Conservation (phyloP, 2,329 filamentous ascomycete species). For the Fusarium solani-melongenae region DNA sequence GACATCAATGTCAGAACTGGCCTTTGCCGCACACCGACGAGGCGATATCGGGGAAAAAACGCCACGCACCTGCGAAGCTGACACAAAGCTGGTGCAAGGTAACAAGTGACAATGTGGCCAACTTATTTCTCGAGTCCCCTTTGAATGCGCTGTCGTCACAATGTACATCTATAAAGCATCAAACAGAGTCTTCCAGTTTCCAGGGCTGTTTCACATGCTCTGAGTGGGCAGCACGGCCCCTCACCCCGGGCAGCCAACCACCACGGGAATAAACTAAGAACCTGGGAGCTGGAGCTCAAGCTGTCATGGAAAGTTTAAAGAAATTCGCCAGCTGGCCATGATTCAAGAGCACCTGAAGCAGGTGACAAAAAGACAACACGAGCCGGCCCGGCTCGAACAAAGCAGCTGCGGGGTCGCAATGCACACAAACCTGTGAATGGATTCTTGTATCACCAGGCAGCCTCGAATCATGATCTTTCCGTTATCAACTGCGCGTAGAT, state of each 20-base stretch:
- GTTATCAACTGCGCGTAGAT: not conserved
- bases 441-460: not conserved
- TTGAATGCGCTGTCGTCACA: not conserved
- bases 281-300: not conserved
- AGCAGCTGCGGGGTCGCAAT: not conserved
- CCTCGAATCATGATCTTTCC: conserved; percentile 4
- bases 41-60: not conserved
- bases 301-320: not conserved
- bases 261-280: conserved; percentile 28
- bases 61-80: not conserved
- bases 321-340: not conserved
- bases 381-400: not conserved
- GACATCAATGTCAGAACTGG: not conserved
- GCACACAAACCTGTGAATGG: not conserved
- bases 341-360: not conserved
- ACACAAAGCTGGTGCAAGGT: not conserved
- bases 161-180: not conserved
- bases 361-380: not conserved
- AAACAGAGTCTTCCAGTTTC: conserved; percentile 1
- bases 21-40: not conserved
- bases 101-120: not conserved
- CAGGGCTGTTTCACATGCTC: conserved; percentile 4
- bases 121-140: not conserved
- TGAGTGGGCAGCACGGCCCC: conserved; percentile 6
- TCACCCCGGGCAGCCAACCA: not conserved